A percentile compares a stretch with the other conserved stretches of the same genome.
Evolutionary conservation across 345 rosid genomes (phyloP).

Genomic region (Gossypium turneri): DNA sequence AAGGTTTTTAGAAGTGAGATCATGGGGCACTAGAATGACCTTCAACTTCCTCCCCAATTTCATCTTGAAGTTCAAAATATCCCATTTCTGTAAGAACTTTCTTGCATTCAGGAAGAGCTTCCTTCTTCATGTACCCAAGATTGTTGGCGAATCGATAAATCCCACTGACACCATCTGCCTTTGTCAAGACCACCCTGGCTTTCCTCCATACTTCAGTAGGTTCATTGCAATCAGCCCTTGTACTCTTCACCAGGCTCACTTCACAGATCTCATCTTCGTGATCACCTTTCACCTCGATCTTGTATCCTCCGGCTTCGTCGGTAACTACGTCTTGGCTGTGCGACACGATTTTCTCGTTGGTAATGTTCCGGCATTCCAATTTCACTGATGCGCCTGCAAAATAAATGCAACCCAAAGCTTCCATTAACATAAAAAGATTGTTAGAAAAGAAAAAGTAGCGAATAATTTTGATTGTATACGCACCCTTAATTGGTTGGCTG

Average conservation of each 20-base stretch:
- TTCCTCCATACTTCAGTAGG: neutral
- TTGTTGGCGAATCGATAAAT: slow-evolving; percentile 21
- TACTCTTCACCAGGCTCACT: slow-evolving; percentile 16
- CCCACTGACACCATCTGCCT: slow-evolving; percentile 13
- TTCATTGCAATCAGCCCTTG: slow-evolving; percentile 24
- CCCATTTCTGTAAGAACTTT: slow-evolving; percentile 25
- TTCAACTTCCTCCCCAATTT: neutral
- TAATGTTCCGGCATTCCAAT: slow-evolving; percentile 27
- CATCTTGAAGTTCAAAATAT: neutral
- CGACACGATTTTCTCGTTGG: neutral
- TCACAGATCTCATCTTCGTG: slow-evolving; percentile 37
- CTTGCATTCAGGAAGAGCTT: slow-evolving; percentile 16
- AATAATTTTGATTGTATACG: neutral
- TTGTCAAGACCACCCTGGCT: slow-evolving; percentile 24
- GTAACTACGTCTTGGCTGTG: slow-evolving; percentile 21
- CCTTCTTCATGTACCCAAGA: slow-evolving; percentile 31
- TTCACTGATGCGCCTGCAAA: slow-evolving; percentile 29
- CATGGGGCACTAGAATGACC: neutral
- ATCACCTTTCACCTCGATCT: slow-evolving; percentile 23
- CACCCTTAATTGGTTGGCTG: neutral
- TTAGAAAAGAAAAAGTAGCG: too few species aligned
- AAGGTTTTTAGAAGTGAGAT: neutral
- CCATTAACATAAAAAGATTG: neutral
- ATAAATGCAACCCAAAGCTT: too few species aligned
- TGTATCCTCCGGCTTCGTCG: slow-evolving; percentile 20